phyloP scores from a whole-genome alignment of 768 basidiomycete genomes.

The Amanita rubescens region DNA sequence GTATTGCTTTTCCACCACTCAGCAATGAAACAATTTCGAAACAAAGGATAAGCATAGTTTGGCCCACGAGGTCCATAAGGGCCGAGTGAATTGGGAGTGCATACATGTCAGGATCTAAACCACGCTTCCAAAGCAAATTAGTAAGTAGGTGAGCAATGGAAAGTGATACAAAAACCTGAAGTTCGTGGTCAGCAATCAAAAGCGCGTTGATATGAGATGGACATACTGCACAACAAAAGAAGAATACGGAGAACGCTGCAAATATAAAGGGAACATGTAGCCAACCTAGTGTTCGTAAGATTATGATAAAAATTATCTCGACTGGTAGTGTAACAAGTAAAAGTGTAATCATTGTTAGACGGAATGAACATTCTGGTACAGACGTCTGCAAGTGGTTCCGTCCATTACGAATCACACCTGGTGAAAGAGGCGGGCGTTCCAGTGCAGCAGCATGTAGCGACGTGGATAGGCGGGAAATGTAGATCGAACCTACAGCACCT shows the following conservation, averaged over 20 bases:
- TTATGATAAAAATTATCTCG: constrained; percentile 62
- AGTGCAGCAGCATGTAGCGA: constrained; percentile 64
- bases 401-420: not conserved
- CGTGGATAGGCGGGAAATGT: constrained; percentile 87
- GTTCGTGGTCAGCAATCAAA: constrained; percentile 3
- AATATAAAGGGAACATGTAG: constrained; percentile 64
- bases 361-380: constrained; percentile 32
- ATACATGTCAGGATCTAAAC: constrained; percentile 86
- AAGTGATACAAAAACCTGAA: constrained; percentile 66
- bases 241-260: constrained; percentile 53
- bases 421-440: constrained; percentile 11
- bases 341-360: constrained; percentile 61
- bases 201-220: constrained; percentile 3
- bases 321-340: constrained; percentile 74
- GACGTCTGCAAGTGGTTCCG: constrained; percentile 12
- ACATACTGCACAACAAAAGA: constrained; percentile 76
- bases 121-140: constrained; percentile 66
- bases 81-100: constrained; percentile 91
- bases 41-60: constrained; percentile 4
- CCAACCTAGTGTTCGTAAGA: constrained; percentile 70
- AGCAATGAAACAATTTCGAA: constrained; percentile 7
- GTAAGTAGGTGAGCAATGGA: constrained; percentile 60
- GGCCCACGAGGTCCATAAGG: constrained; percentile 21
- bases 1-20: not conserved
- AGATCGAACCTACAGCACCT: constrained; percentile 85